Conservation (phyloP, 768 basidiomycete genomes). For the Chalciporus piperatus region DNA sequence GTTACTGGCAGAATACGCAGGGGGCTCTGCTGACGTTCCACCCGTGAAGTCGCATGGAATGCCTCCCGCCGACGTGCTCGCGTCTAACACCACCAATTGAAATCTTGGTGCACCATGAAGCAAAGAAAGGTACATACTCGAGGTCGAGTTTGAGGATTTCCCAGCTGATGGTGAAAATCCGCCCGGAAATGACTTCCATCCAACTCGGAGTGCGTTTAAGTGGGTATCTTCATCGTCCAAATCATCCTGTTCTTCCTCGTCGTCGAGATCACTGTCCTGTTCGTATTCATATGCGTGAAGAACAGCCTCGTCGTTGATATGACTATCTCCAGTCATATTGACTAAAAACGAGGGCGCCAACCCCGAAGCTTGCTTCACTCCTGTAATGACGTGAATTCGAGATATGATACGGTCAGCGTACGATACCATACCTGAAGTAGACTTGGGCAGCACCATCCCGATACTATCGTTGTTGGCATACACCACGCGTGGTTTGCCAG, state of each 20-base stretch:
- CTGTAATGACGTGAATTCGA: slow-evolving; percentile 6
- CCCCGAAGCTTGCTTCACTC: slow-evolving; percentile 1
- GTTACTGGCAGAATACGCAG: slow-evolving; percentile 20
- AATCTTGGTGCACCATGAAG: not conserved
- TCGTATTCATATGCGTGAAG: slow-evolving; percentile 29
- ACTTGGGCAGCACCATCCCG: slow-evolving; percentile 15
- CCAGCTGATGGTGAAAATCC: not conserved
- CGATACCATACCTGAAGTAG: slow-evolving; percentile 7
- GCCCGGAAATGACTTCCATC: not conserved
- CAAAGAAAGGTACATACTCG: slow-evolving; percentile 7
- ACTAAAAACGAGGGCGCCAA: slow-evolving; percentile 15
- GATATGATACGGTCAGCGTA: not conserved
- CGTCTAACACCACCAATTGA: not conserved
- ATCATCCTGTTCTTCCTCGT: slow-evolving; percentile 17
- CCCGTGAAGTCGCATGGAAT: not conserved
- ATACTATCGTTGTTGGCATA: slow-evolving; percentile 24
- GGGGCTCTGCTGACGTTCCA: slow-evolving; percentile 9
- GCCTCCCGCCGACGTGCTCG: not conserved
- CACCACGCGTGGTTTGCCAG: slow-evolving; percentile 22
- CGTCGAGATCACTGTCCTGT: slow-evolving; percentile 30
- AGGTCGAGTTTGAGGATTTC: slow-evolving; percentile 1
- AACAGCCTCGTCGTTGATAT: slow-evolving; percentile 16
- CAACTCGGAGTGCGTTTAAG: not conserved
- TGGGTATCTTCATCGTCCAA: not conserved
- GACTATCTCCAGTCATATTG: slow-evolving; percentile 21